A percentile compares a stretch with the other conserved stretches of the same genome.
These are phyloP conservation scores for Trichoderma breve DNA, from an alignment of 2,329 filamentous ascomycete genomes.

Conservation along the genomic window DNA sequence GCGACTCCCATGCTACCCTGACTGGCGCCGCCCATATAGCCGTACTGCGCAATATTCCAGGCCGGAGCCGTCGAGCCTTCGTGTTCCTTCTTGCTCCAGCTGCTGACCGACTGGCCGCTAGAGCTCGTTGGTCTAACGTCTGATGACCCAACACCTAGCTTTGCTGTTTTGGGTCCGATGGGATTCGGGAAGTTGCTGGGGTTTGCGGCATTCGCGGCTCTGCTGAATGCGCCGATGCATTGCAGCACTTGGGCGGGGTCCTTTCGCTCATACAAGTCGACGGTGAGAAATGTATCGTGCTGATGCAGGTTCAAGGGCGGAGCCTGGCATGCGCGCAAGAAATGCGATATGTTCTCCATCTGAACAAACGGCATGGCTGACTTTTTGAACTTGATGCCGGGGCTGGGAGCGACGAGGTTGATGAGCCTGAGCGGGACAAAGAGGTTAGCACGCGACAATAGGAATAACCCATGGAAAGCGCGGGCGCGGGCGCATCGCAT, in stretches of 20 bases:
- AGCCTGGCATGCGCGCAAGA: slow-evolving; percentile 81
- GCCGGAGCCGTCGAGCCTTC: slow-evolving; percentile 80
- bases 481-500: slow-evolving; percentile 34
- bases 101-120: slow-evolving; percentile 59
- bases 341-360: slow-evolving; percentile 99
- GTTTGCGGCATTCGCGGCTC: slow-evolving; percentile 72
- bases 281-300: slow-evolving; percentile 94
- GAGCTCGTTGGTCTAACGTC: slow-evolving; percentile 37
- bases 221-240: slow-evolving; percentile 87
- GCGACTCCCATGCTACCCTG: slow-evolving; percentile 93
- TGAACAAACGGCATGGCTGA: slow-evolving; percentile 97
- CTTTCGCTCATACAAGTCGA: slow-evolving; percentile 93
- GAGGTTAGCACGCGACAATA: slow-evolving; percentile 2
- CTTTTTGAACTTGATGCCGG: slow-evolving; percentile 83
- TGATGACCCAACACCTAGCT: slow-evolving; percentile 60
- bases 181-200: slow-evolving; percentile 70
- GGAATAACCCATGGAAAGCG: neutral
- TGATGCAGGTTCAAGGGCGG: slow-evolving; percentile 83
- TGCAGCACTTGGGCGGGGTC: slow-evolving; percentile 95
- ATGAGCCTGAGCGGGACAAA: slow-evolving; percentile 59
- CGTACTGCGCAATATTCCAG: slow-evolving; percentile 98
- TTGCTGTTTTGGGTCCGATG: slow-evolving; percentile 67
- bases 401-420: slow-evolving; percentile 73
- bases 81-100: slow-evolving; percentile 85
- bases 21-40: slow-evolving; percentile 95